Percentiles rank a stretch among this genome's conserved stretches.
Conservation (phyloP, 495 filamentous ascomycete genomes). For the Copromyces sp. region DNA sequence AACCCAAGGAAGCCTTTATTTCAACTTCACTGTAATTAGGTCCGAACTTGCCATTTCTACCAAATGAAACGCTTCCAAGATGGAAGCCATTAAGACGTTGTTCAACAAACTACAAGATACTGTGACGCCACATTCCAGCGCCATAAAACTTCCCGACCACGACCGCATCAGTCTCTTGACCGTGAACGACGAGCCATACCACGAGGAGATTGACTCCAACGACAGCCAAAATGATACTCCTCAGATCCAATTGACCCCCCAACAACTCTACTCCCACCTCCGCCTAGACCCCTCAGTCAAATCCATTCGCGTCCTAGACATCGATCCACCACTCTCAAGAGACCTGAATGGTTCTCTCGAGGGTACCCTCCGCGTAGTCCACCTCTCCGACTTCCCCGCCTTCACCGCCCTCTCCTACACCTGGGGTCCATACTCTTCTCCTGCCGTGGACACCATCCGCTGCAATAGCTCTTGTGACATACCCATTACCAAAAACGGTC, state of each 20-base stretch:
- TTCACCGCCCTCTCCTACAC: constrained; percentile 14
- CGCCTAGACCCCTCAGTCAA: neutral
- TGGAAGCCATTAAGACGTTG: neutral
- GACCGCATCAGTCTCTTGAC: neutral
- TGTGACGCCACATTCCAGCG: neutral
- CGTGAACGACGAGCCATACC: neutral
- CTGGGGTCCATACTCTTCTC: constrained; percentile 6
- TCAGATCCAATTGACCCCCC: neutral
- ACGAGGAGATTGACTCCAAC: neutral
- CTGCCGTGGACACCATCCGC: neutral
- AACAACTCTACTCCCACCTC: neutral
- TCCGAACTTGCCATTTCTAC: neutral
- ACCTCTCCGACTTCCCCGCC: constrained; percentile 4
- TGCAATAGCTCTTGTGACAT: neutral
- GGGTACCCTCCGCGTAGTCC: neutral
- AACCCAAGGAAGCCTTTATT: neutral
- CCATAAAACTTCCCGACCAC: neutral
- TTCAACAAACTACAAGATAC: neutral
- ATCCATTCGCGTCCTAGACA: constrained; percentile 4
- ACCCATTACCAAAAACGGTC: neutral
- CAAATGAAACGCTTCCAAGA: neutral
- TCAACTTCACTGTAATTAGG: neutral
- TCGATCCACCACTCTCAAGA: neutral
- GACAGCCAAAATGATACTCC: neutral
- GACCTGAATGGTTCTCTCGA: neutral